Evolutionary conservation across 2,329 filamentous ascomycete genomes (phyloP), one percentile per base, ranked within the genome.

Genomic region (Bipolaris oryzae): DNA sequence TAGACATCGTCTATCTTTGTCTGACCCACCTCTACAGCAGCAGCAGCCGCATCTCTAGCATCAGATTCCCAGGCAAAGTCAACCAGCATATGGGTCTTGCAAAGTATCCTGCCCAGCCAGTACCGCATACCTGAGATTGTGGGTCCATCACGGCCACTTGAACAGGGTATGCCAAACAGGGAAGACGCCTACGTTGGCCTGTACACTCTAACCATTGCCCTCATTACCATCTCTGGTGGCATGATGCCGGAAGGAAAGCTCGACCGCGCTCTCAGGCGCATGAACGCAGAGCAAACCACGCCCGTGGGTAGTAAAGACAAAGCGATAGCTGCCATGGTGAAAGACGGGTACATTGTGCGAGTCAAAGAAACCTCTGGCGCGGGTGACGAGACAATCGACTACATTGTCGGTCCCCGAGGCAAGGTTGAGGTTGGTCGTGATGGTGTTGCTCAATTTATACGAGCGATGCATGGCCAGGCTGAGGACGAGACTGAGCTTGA

Each of bases 161-260:
- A 85, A 20, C 51, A 57, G 9, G 60, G 60, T 20, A 45, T 56
- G 5, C 72, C 81, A 7, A 83, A 85, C 20, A 82, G 86, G 20
- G 94, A 98, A 71, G 87, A 88, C n/a, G 84, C 87, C 6, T 97
- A 97, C 73, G 83, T 87, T 0, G 94, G 85, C 0, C 82, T 99
- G 35, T 96, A 92, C 73, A 92, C 89, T 0, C 84, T 92, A 60
- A 81, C 96, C 1, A 85, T 98, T 7, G 82, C 91, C 0, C 78
- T 96, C 48, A 91, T 98, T 56, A 82, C 84, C 46, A 82, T 98
- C 3, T 81, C 80, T 9, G 88, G 88, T n/a, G 88, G 90, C 3
- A 82, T 84, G 42, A 79, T 99, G 1, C 84, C 87, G 23, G 92
- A 98, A 53, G 83, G 87, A 47, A 95, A 93, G 72, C 82, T 99